Evolutionary conservation across 176 grass and related monocot genomes (phyloP).

Genomic region (Panicum miliaceum): DNA sequence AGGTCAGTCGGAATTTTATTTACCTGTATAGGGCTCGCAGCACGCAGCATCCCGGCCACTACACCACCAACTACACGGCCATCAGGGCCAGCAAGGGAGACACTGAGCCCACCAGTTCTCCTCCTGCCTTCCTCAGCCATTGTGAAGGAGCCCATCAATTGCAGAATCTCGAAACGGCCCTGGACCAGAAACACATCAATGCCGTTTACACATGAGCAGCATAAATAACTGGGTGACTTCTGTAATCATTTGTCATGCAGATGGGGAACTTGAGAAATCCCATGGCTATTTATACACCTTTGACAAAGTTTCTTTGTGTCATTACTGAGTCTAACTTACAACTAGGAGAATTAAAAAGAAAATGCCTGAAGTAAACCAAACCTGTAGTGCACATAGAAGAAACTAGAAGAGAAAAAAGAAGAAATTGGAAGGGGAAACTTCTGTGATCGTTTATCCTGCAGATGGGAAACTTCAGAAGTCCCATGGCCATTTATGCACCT

Average conservation of each 20-base stretch:
- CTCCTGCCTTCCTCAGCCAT: constrained; percentile 74
- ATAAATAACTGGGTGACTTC: background rate
- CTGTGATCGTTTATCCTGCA: background rate
- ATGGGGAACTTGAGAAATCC: background rate
- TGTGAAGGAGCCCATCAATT: constrained; percentile 83
- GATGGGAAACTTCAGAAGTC: background rate
- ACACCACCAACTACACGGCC: constrained; percentile 86
- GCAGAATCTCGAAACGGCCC: constrained; percentile 92
- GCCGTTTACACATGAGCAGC: background rate
- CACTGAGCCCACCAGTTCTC: constrained; percentile 86
- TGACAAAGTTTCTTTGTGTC: background rate
- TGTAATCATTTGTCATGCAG: background rate
- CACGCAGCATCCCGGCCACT: constrained; percentile 79
- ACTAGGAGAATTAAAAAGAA: background rate
- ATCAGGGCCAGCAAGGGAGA: constrained; percentile 88
- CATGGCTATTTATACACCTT: background rate
- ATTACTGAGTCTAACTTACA: background rate
- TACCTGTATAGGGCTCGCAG: constrained; percentile 97
- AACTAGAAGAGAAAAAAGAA: background rate
- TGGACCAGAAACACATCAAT: constrained; percentile 34
- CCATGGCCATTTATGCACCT: background rate
- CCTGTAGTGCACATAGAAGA: background rate
- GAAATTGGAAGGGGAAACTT: background rate
- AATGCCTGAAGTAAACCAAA: background rate
- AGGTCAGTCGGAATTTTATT: constrained; percentile 21